These are phyloP conservation scores for Microascus cirrosus DNA, from an alignment of 2,329 filamentous ascomycete species.

Conservation along the genomic window DNA sequence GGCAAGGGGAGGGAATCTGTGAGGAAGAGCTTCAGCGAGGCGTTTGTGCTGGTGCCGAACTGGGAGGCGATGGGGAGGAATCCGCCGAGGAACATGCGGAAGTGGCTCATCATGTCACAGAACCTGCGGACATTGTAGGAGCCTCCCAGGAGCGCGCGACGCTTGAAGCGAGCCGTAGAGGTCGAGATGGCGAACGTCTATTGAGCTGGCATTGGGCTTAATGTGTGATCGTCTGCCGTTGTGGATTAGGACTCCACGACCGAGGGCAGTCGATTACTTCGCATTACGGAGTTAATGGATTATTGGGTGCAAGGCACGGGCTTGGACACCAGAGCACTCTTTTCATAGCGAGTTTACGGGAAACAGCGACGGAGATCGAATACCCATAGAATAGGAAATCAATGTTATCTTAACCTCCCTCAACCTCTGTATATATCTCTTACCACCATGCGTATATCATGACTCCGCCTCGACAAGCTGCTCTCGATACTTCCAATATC, in stretches of 20 bases:
- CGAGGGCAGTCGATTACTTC: too few relatives aligned
- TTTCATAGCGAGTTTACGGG: background rate
- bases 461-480: conserved; percentile 7
- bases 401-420: background rate
- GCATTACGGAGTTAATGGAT: background rate
- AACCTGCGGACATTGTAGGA: conserved; percentile 47
- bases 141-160: background rate
- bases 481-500: conserved; percentile 71
- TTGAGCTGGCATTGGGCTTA: background rate
- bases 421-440: background rate
- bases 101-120: conserved; percentile 61
- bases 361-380: background rate
- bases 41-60: conserved; percentile 71
- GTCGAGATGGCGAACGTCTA: background rate
- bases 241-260: too few relatives aligned
- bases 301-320: background rate
- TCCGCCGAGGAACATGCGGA: conserved; percentile 38
- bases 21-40: conserved; percentile 66
- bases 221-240: too few relatives aligned
- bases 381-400: background rate
- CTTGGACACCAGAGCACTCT: background rate
- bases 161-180: background rate
- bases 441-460: background rate
- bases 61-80: conserved; percentile 46
- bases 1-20: conserved; percentile 51